Conservation (phyloP, 768 basidiomycete genomes). For the Russula virescens region DNA sequence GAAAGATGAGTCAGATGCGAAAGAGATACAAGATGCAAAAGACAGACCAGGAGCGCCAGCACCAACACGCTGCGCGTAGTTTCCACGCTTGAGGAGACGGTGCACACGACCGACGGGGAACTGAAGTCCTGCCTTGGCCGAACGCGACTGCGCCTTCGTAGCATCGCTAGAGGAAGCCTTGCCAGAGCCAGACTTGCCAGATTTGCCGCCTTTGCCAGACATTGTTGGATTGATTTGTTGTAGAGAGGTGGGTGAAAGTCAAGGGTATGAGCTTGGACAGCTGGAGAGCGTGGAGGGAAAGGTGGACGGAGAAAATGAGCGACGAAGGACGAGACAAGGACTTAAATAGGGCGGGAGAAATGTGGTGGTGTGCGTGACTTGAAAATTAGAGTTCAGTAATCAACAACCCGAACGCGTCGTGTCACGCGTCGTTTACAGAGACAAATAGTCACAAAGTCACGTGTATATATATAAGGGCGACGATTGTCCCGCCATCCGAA, state of each 20-base stretch:
- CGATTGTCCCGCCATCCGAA: slow-evolving; percentile 6
- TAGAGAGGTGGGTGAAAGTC: slow-evolving; percentile 2
- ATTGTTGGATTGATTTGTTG: slow-evolving; percentile 39
- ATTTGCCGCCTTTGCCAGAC: slow-evolving; percentile 51
- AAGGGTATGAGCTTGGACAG: neutral
- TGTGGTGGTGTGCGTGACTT: neutral
- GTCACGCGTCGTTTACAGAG: slow-evolving; percentile 20
- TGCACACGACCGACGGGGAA: slow-evolving; percentile 94
- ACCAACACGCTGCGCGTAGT: slow-evolving; percentile 83
- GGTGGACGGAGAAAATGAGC: neutral
- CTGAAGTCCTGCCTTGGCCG: slow-evolving; percentile 71
- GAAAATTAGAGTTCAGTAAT: slow-evolving; percentile 34
- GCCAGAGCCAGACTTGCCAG: slow-evolving; percentile 32
- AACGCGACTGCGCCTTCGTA: slow-evolving; percentile 58
- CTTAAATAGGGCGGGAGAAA: slow-evolving; percentile 30
- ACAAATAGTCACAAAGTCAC: slow-evolving; percentile 29
- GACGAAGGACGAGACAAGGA: neutral
- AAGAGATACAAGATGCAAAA: neutral
- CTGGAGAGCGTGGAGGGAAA: neutral
- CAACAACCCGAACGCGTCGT: slow-evolving; percentile 35
- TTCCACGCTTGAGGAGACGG: slow-evolving; percentile 80
- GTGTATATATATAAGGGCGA: slow-evolving; percentile 18
- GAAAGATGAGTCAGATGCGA: neutral
- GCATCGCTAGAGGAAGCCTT: slow-evolving; percentile 37
- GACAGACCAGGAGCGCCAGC: slow-evolving; percentile 74